Conservation (phyloP, 805 yeast genomes). For the Starmerella stellata region DNA sequence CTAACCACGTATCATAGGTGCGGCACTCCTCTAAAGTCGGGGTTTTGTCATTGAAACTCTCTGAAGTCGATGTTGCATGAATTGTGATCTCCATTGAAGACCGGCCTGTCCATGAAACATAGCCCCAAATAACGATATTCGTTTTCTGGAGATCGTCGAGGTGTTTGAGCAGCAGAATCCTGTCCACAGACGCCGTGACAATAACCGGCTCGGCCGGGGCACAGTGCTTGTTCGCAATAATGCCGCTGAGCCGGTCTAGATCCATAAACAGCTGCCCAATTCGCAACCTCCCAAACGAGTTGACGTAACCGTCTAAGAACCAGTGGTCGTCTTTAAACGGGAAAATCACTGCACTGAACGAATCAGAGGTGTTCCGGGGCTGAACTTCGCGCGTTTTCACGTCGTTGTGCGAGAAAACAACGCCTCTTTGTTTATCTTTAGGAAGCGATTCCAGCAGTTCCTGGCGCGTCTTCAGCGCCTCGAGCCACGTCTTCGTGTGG, state of each 20-base stretch:
- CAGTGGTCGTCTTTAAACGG: slow-evolving; percentile 74
- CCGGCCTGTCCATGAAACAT: slow-evolving; percentile 84
- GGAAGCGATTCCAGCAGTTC: slow-evolving; percentile 49
- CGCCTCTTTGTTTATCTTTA: slow-evolving; percentile 13
- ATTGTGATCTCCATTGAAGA: slow-evolving; percentile 92
- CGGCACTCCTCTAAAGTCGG: slow-evolving; percentile 41
- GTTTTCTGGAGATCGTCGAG: slow-evolving; percentile 58
- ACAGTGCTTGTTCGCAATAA: slow-evolving; percentile 82
- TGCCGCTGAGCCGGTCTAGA: slow-evolving; percentile 82
- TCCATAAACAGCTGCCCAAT: slow-evolving; percentile 91
- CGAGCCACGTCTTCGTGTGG: slow-evolving; percentile 61
- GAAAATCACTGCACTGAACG: slow-evolving; percentile 32
- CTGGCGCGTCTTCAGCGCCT: slow-evolving; percentile 58
- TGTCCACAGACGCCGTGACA: slow-evolving; percentile 87
- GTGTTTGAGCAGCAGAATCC: slow-evolving; percentile 71
- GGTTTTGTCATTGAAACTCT: slow-evolving; percentile 19
- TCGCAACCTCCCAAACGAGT: slow-evolving; percentile 77
- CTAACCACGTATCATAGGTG: slow-evolving; percentile 53
- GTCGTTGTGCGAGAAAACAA: slow-evolving; percentile 37
- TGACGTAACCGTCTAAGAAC: slow-evolving; percentile 72
- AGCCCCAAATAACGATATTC: slow-evolving; percentile 74
- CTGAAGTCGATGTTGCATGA: slow-evolving; percentile 56
- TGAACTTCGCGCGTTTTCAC: slow-evolving; percentile 53
- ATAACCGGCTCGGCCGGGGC: slow-evolving; percentile 91
- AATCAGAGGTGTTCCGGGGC: slow-evolving; percentile 61